Conservation (phyloP, 805 yeast species). For the Diddensiella santjacobensis region DNA sequence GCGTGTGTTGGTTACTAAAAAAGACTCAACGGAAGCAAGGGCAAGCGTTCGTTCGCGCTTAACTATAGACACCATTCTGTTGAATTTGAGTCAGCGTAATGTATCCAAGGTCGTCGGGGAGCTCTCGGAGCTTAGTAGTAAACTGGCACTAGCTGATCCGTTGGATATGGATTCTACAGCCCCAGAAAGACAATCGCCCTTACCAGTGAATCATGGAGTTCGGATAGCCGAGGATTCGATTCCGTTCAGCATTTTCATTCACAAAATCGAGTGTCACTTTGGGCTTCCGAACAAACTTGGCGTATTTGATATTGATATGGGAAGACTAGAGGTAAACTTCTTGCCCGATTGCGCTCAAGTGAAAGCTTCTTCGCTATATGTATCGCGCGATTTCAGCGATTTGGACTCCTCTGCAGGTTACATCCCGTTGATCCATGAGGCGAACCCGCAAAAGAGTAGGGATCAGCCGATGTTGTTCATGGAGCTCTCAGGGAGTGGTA, state of each 20-base stretch:
- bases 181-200: neutral
- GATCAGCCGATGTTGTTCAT: conserved; percentile 42
- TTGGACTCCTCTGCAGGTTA: conserved; percentile 14
- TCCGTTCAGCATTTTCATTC: conserved; percentile 2
- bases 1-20: neutral
- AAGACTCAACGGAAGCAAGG: conserved; percentile 3
- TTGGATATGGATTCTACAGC: neutral
- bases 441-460: conserved; percentile 19
- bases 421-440: conserved; percentile 16
- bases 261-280: conserved; percentile 10
- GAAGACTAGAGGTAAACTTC: conserved; percentile 7
- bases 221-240: conserved; percentile 2
- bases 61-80: neutral
- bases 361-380: conserved; percentile 9
- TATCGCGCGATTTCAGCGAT: conserved; percentile 20
- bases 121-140: neutral
- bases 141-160: neutral
- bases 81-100: neutral
- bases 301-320: conserved; percentile 11
- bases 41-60: conserved; percentile 1
- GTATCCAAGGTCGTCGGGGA: neutral
- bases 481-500: conserved; percentile 34
- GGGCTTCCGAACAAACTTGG: conserved; percentile 10
- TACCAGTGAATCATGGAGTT: conserved; percentile 1
- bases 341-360: conserved; percentile 8